Evolutionary conservation across 257 asterid species (phyloP).

Genomic region (Plantago ovata): DNA sequence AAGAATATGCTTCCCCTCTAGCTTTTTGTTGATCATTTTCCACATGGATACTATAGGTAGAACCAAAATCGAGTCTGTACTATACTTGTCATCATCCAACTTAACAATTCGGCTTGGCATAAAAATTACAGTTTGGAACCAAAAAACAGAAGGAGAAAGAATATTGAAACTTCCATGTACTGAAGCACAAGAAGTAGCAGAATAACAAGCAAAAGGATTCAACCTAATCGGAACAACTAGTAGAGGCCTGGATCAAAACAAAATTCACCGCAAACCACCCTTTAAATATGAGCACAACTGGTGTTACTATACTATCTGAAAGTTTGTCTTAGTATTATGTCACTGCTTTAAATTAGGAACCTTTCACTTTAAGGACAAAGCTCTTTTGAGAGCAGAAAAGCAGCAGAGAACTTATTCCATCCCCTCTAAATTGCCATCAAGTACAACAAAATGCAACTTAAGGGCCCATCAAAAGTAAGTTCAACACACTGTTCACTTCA

Average conservation of each 20-base stretch:
- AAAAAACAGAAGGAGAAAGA: background rate
- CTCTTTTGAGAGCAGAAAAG: constrained; percentile 20
- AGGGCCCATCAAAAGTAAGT: constrained; percentile 19
- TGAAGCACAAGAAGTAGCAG: constrained; percentile 10
- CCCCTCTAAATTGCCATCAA: background rate
- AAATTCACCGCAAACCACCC: background rate
- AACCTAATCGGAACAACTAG: constrained; percentile 6
- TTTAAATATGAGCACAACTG: constrained; percentile 1
- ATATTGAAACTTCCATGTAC: background rate
- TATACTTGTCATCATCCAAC: constrained; percentile 2
- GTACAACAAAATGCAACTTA: constrained; percentile 13
- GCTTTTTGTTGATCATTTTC: background rate
- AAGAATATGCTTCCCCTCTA: background rate
- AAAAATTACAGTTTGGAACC: background rate
- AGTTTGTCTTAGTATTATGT: background rate
- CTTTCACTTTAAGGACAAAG: constrained; percentile 23
- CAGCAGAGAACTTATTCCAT: constrained; percentile 28
- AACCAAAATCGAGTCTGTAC: background rate
- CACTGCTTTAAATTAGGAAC: constrained; percentile 21
- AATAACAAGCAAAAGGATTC: constrained; percentile 3
- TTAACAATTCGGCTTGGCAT: background rate
- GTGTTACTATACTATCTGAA: constrained; percentile 7
- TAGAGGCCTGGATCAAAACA: constrained; percentile 6
- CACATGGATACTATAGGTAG: background rate
- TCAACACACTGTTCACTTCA: constrained; percentile 16